phyloP scores from a whole-genome alignment of 805 yeast genomes.

The Myxozyma neotropica region DNA sequence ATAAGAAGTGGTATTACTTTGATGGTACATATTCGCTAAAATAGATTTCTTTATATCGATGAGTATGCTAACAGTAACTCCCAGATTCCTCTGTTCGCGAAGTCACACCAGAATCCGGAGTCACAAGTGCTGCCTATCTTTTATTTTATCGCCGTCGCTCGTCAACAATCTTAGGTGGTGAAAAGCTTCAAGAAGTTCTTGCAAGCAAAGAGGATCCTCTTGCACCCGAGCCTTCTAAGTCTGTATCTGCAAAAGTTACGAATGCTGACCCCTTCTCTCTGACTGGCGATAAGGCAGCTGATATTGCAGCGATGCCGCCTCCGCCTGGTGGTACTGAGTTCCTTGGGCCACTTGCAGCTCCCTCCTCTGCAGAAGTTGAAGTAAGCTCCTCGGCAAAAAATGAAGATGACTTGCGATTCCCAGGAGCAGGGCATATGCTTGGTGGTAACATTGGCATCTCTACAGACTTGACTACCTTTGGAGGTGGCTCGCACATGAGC shows the following conservation, averaged over 20 bases:
- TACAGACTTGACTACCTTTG: too few relatives aligned
- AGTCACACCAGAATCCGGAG: conserved; percentile 59
- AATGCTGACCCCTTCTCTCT: not conserved
- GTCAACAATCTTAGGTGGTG: conserved; percentile 36
- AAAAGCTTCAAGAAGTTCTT: conserved; percentile 25
- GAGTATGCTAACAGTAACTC: not conserved
- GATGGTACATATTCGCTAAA: conserved; percentile 53
- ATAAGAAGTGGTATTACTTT: conserved; percentile 81
- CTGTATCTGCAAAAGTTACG: not conserved
- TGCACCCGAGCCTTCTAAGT: not conserved
- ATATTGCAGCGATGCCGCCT: not conserved
- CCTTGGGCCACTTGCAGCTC: not conserved
- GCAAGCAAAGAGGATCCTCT: conserved; percentile 6
- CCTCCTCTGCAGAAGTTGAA: not conserved
- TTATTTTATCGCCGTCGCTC: conserved; percentile 70
- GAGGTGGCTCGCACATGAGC: not conserved
- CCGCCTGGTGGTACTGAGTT: conserved; percentile 10
- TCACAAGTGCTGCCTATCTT: conserved; percentile 79
- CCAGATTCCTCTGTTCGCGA: conserved; percentile 64
- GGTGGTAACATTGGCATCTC: not conserved
- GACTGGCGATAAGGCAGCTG: too few relatives aligned
- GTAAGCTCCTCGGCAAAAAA: not conserved
- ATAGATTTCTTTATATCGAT: too few relatives aligned
- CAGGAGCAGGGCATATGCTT: conserved; percentile 23
- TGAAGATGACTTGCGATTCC: conserved; percentile 9